Evolutionary conservation across 2,329 filamentous ascomycete genomes (phyloP), one percentile per base, ranked within the genome.

Genomic region (Aspergillus novofumigatus): DNA sequence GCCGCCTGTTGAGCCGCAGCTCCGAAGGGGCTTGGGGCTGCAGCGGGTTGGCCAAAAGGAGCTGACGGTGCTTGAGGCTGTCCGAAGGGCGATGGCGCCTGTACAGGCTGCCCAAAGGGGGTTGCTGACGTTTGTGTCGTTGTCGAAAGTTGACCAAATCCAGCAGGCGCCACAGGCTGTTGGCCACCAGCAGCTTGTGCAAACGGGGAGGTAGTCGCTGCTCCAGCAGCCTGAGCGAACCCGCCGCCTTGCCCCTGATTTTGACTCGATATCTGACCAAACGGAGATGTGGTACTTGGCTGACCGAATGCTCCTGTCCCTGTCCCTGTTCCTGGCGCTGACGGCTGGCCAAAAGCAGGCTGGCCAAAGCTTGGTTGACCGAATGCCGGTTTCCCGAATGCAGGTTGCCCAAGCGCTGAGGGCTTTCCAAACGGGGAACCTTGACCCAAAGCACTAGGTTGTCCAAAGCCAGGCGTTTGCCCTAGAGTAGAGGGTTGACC

Each of bases 361-460:
- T 69, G 65, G 32, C 71, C 65, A 32, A 74, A 67, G 9, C 65
- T 58, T 14, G 68, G 58, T 50, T 69, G 65, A 21, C 72, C 76
- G 63, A 84, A 84, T 1, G 82, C 59, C 25, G 72, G 65, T 74
- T 81, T 62, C 65, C 62, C 59, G 64, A 72, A 66, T 32, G 56
- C 58, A 55, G 67, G 56, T 47, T 69, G 17, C 54, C 66, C 62
- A 54, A 67, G 51, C 47, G 64, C 67, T 17, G 70, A 59, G 49
- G 77, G 71, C 52, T 78, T 71, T 14, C 75, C 77, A 61, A 81
- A 80, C 1, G 74, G 67, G 65, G 56, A 72, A 14, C 52, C 48
- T 38, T 67, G 62, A 5, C 60, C 62, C 48, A 62, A 47, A 25
- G 59, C 51, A 20, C 59, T 63, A 35, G 62, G 58, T 53, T 66